Conservation (phyloP, 208 protist genomes). For the Leishmania braziliensis region DNA sequence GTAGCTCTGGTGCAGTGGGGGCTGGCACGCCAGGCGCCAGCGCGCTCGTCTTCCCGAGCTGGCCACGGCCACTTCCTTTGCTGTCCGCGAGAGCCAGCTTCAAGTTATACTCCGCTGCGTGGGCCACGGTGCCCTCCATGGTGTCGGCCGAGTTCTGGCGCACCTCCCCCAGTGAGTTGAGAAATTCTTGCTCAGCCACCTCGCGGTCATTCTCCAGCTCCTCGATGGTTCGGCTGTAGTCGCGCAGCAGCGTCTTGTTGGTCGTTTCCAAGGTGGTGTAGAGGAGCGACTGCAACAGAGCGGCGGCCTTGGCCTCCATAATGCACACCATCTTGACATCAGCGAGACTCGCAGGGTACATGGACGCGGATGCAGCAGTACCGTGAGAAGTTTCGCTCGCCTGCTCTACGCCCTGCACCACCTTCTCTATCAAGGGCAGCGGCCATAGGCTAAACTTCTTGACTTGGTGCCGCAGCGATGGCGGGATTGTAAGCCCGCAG, state of each 20-base stretch:
- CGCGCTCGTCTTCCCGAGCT: not conserved
- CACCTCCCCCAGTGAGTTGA: slow-evolving; percentile 61
- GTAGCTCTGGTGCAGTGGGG: not conserved
- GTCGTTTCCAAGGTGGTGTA: slow-evolving; percentile 71
- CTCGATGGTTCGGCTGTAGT: slow-evolving; percentile 82
- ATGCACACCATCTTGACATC: slow-evolving; percentile 71
- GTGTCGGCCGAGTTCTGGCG: slow-evolving; percentile 47
- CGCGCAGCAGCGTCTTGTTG: slow-evolving; percentile 65
- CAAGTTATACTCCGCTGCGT: slow-evolving; percentile 73
- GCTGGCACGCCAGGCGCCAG: not conserved
- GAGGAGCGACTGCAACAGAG: slow-evolving; percentile 72
- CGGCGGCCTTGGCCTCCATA: slow-evolving; percentile 58
- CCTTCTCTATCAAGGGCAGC: slow-evolving; percentile 42
- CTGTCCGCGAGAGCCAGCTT: slow-evolving; percentile 18
- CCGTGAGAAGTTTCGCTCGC: not conserved
- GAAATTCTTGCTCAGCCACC: slow-evolving; percentile 66
- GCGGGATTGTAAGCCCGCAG: slow-evolving; percentile 59
- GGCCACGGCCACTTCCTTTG: not conserved
- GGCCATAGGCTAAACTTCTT: slow-evolving; percentile 86
- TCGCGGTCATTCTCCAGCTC: slow-evolving; percentile 75
- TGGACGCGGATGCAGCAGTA: not conserved
- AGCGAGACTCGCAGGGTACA: slow-evolving; percentile 36
- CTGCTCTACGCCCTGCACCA: slow-evolving; percentile 14
- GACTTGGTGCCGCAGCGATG: slow-evolving; percentile 58
- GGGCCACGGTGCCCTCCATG: slow-evolving; percentile 75